These are phyloP conservation scores for Coemansia sp. DNA, from an alignment of 192 early-diverging fungal species.

Conservation along the genomic window DNA sequence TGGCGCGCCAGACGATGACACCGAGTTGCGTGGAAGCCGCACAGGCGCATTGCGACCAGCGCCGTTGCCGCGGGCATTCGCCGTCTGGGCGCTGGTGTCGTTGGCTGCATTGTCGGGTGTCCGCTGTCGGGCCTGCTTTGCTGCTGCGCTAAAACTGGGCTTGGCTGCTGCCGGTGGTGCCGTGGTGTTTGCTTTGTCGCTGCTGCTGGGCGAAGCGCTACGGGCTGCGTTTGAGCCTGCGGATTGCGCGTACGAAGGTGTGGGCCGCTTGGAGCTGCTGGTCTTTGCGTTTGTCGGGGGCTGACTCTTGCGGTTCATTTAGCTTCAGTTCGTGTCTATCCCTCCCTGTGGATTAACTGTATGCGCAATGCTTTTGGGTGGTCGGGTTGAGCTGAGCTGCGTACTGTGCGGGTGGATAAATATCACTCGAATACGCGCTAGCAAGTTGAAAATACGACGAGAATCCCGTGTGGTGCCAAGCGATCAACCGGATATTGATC, in stretches of 20 bases:
- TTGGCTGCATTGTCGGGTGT: slow-evolving; percentile 31
- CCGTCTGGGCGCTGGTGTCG: slow-evolving; percentile 16
- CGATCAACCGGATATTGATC: slow-evolving; percentile 1
- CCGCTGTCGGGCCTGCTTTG: slow-evolving; percentile 36
- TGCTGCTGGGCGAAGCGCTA: slow-evolving; percentile 13
- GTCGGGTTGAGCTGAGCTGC: neutral
- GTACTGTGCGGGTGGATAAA: neutral
- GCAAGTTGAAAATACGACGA: neutral
- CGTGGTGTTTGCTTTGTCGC: slow-evolving; percentile 15
- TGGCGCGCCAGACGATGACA: slow-evolving; percentile 31
- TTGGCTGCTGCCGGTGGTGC: slow-evolving; percentile 23
- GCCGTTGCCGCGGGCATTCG: slow-evolving; percentile 8
- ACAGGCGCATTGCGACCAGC: slow-evolving; percentile 38
- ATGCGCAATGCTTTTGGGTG: neutral
- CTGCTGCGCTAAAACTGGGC: slow-evolving; percentile 27
- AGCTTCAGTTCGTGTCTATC: slow-evolving; percentile 19
- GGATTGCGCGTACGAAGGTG: slow-evolving; percentile 45
- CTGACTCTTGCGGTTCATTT: slow-evolving; percentile 54
- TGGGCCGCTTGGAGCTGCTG: slow-evolving; percentile 48
- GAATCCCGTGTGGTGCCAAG: slow-evolving; percentile 1
- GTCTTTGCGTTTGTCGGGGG: slow-evolving; percentile 47
- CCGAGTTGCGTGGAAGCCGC: slow-evolving; percentile 47
- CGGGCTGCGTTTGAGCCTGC: slow-evolving; percentile 24
- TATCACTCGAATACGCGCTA: neutral
- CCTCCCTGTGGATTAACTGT: slow-evolving; percentile 5